Conservation (phyloP, 129 eudicot species). For the Saussurea involucrata region DNA sequence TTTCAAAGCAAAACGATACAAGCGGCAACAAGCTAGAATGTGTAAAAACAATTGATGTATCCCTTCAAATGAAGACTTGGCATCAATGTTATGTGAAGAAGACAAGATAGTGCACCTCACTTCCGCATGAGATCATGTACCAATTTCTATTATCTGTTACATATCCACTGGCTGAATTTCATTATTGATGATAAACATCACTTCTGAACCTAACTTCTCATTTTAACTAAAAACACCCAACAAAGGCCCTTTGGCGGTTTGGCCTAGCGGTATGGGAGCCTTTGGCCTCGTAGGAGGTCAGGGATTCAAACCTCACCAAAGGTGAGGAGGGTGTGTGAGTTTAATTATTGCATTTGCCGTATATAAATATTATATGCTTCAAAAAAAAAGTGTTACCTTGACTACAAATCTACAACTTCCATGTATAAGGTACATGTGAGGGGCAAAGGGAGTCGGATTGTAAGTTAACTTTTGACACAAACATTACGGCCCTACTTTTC, state of each 20-base stretch:
- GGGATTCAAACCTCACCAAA: too few species aligned
- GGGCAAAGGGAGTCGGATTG: background rate
- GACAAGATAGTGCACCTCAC: background rate
- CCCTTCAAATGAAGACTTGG: background rate
- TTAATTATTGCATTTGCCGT: too few species aligned
- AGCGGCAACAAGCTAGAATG: background rate
- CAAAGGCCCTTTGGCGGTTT: too few species aligned
- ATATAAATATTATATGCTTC: too few species aligned
- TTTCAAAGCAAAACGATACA: background rate
- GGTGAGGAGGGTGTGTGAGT: too few species aligned
- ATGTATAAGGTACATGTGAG: constrained; percentile 1
- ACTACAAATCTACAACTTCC: background rate
- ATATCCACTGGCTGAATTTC: constrained; percentile 2
- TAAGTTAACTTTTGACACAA: background rate
- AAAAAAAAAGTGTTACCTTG: background rate
- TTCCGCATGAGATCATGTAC: background rate
- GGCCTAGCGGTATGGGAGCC: too few species aligned
- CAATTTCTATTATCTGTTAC: background rate
- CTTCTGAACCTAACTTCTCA: background rate
- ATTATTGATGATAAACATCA: background rate
- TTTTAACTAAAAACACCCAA: background rate
- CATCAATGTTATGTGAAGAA: background rate
- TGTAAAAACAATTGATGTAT: background rate
- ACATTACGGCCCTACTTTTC: constrained; percentile 12
- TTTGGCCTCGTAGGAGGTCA: too few species aligned